A percentile compares a stretch with the other conserved stretches of the same genome.
These are phyloP conservation scores for Dryadomyces quercus-mongolicae DNA, from an alignment of 2,329 filamentous ascomycete genomes.

Conservation along the genomic window DNA sequence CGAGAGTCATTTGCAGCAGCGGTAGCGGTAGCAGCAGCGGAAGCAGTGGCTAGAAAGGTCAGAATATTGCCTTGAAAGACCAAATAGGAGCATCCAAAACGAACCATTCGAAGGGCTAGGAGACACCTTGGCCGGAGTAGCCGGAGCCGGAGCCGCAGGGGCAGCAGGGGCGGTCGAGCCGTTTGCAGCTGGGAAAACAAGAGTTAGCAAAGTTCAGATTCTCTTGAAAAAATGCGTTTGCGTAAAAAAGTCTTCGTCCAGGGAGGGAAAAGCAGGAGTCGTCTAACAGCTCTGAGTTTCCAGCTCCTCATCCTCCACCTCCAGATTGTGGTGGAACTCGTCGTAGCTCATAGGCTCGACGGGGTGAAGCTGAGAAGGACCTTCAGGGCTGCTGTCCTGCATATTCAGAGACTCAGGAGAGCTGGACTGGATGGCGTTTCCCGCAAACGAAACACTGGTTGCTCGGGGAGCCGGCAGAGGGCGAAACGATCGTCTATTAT, in stretches of 20 bases:
- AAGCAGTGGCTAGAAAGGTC: not conserved
- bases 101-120: not conserved
- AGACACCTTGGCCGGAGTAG: slow-evolving; percentile 20
- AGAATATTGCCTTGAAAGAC: not conserved
- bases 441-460: slow-evolving; percentile 20
- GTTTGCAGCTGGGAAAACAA: slow-evolving; percentile 27
- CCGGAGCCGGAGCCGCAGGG: slow-evolving; percentile 15
- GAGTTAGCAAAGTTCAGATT: slow-evolving; percentile 13
- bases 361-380: slow-evolving; percentile 31
- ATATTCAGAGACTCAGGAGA: not conserved
- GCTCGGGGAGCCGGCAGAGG: slow-evolving; percentile 19
- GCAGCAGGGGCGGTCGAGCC: slow-evolving; percentile 23
- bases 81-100: not conserved
- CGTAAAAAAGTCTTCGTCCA: not conserved
- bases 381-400: slow-evolving; percentile 15
- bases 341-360: slow-evolving; percentile 32
- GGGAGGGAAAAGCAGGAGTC: slow-evolving; percentile 7
- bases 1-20: slow-evolving; percentile 55
- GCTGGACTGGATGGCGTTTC: slow-evolving; percentile 17
- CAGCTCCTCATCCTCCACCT: not conserved
- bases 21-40: not conserved
- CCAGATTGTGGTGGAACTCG: slow-evolving; percentile 28
- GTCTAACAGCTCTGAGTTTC: not conserved
- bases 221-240: not conserved
- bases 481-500: slow-evolving; percentile 13